Conservation (phyloP, 2,329 filamentous ascomycete species). For the Zelopaecilomyces penicillatus region DNA sequence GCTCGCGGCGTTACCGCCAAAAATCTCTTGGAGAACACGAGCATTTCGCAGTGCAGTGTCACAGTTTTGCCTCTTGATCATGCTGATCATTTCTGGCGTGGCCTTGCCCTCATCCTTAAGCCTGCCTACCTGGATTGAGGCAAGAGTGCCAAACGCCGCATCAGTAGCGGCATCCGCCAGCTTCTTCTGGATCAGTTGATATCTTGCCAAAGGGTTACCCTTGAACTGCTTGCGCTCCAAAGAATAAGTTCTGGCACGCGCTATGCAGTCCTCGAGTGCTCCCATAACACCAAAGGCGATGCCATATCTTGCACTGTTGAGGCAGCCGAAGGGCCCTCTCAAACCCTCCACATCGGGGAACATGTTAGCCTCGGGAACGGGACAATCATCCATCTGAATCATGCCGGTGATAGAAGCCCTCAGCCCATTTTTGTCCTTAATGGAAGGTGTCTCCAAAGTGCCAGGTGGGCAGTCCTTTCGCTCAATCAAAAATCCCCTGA, state of each 20-base stretch:
- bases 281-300: conserved; percentile 93
- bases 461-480: conserved; percentile 76
- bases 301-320: conserved; percentile 88
- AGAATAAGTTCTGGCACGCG: conserved; percentile 74
- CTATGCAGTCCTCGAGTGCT: conserved; percentile 85
- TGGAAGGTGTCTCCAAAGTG: conserved; percentile 80
- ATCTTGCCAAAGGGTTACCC: conserved; percentile 86
- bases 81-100: conserved; percentile 88
- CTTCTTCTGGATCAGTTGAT: conserved; percentile 98
- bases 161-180: conserved; percentile 87
- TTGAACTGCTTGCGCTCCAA: conserved; percentile 94
- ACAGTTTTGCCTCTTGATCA: conserved; percentile 98
- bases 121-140: conserved; percentile 80
- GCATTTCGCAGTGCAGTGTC: conserved; percentile 77
- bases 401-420: conserved; percentile 92
- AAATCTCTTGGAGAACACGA: conserved; percentile 81
- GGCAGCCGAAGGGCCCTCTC: conserved; percentile 80
- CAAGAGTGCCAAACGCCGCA: conserved; percentile 82
- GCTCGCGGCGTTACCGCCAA: conserved; percentile 95
- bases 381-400: conserved; percentile 90
- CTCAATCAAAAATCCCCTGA: conserved; percentile 86
- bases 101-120: conserved; percentile 86
- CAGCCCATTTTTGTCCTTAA: conserved; percentile 93
- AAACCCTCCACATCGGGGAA: conserved; percentile 85
- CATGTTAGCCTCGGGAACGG: conserved; percentile 87